These are phyloP conservation scores for Orbilia oligospora DNA, from an alignment of 2,329 filamentous ascomycete species.

Conservation along the genomic window DNA sequence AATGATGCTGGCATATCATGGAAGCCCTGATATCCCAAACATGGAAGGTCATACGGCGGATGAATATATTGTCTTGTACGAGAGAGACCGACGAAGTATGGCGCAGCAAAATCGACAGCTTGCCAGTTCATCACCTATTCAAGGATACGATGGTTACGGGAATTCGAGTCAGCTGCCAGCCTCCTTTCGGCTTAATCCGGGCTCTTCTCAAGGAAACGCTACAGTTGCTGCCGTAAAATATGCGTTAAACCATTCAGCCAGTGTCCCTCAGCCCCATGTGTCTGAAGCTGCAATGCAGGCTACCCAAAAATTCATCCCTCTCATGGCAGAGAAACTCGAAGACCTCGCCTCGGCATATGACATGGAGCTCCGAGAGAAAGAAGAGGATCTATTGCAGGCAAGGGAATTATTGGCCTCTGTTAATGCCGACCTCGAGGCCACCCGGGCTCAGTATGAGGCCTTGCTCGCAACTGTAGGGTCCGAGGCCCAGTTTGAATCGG, in stretches of 20 bases:
- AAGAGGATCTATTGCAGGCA: constrained; percentile 78
- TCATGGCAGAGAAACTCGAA: constrained; percentile 80
- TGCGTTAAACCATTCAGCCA: constrained; percentile 61
- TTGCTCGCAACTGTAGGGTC: constrained; percentile 62
- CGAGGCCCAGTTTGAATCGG: constrained; percentile 61
- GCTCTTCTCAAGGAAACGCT: constrained; percentile 62
- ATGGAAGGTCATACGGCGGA: constrained; percentile 85
- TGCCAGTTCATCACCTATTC: constrained; percentile 76
- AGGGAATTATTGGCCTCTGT: constrained; percentile 77
- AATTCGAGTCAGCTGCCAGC: constrained; percentile 66
- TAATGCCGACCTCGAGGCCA: constrained; percentile 72
- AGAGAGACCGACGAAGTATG: constrained; percentile 77
- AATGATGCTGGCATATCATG: constrained; percentile 82
- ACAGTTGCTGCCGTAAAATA: constrained; percentile 63
- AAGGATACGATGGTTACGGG: constrained; percentile 69
- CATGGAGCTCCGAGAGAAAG: constrained; percentile 80
- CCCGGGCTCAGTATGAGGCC: constrained; percentile 62
- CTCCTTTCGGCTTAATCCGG: constrained; percentile 49
- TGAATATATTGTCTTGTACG: constrained; percentile 82
- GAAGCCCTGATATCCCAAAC: constrained; percentile 86
- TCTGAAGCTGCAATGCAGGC: constrained; percentile 79
- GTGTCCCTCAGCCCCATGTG: constrained; percentile 67
- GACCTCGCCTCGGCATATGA: constrained; percentile 80
- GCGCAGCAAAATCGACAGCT: constrained; percentile 77
- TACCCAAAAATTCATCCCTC: constrained; percentile 77